Evolutionary conservation across 179 eudicot species (phyloP).

Genomic region (Actinidia chinensis): DNA sequence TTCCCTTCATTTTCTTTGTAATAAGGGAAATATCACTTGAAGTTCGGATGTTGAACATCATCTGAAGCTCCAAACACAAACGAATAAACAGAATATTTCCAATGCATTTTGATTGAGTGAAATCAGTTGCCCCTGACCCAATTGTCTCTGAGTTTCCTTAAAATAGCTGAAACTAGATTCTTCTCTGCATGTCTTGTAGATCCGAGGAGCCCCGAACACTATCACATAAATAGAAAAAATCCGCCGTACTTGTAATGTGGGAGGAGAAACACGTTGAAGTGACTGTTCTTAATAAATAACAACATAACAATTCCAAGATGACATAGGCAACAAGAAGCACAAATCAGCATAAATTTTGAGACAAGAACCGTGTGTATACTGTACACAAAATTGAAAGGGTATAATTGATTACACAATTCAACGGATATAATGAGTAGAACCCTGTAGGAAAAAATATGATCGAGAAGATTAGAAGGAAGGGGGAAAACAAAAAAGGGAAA

Average conservation of each 20-base stretch:
- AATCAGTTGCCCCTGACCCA: slow-evolving; percentile 78
- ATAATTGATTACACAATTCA: not conserved
- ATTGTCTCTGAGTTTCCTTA: slow-evolving; percentile 55
- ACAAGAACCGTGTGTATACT: not conserved
- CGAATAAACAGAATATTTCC: slow-evolving; percentile 67
- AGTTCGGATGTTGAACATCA: slow-evolving; percentile 41
- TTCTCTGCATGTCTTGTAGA: slow-evolving; percentile 47
- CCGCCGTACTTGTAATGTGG: not conserved
- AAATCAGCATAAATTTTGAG: not conserved
- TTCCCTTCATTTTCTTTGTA: slow-evolving; percentile 43
- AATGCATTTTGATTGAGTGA: slow-evolving; percentile 48
- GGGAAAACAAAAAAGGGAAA: too few species aligned
- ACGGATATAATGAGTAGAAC: not conserved
- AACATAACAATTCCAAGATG: not conserved
- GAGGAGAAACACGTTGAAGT: not conserved
- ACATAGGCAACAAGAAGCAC: not conserved
- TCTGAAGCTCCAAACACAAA: slow-evolving; percentile 58
- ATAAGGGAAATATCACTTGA: slow-evolving; percentile 51
- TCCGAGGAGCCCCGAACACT: slow-evolving; percentile 66
- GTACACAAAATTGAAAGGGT: not conserved
- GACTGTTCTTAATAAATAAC: not conserved
- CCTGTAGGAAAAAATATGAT: not conserved
- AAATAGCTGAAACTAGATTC: slow-evolving; percentile 30
- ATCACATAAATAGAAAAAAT: not conserved
- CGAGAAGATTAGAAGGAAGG: too few species aligned